Percentiles rank a stretch among this genome's conserved stretches.
Evolutionary conservation across 1,284 basidiomycete genomes (phyloP).

Genomic region (Mycosarcoma mackinlayi): DNA sequence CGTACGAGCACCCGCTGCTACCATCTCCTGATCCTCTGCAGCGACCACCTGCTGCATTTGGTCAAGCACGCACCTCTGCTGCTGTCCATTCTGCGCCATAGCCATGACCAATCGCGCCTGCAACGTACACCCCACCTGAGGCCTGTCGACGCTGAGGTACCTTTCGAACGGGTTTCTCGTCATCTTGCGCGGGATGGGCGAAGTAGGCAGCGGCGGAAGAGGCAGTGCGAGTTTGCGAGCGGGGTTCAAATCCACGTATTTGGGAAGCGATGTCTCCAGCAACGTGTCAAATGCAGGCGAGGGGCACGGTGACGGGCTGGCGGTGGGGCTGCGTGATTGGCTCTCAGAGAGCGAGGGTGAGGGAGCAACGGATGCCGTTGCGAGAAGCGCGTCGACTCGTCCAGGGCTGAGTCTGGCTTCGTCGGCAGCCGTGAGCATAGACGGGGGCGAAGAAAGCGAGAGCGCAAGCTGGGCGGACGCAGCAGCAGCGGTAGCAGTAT

Average conservation of each 20-base stretch:
- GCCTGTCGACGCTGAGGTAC: conserved; percentile 18
- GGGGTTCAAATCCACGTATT: conserved; percentile 1
- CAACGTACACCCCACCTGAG: conserved; percentile 1
- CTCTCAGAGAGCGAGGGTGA: conserved; percentile 36
- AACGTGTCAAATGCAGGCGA: conserved; percentile 12
- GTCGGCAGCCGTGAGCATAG: neutral
- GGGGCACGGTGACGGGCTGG: conserved; percentile 40
- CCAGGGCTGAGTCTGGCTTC: neutral
- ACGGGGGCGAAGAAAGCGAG: conserved; percentile 12
- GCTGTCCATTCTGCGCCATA: conserved; percentile 1
- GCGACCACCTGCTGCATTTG: conserved; percentile 2
- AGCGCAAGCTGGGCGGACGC: conserved; percentile 16
- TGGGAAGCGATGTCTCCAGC: neutral
- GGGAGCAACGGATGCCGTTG: conserved; percentile 11
- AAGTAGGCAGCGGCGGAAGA: conserved; percentile 31
- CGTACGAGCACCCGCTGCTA: neutral
- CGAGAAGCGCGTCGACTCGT: neutral
- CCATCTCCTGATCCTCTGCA: conserved; percentile 15
- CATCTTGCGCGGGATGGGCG: conserved; percentile 49
- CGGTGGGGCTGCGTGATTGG: conserved; percentile 33
- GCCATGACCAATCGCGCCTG: conserved; percentile 14
- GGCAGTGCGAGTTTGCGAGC: conserved; percentile 17
- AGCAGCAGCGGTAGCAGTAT: conserved; percentile 8
- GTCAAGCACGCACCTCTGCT: conserved; percentile 1
- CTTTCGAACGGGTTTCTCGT: conserved; percentile 49